Conservation (phyloP, 345 rosid genomes). For the Mallotus nudiflorus region DNA sequence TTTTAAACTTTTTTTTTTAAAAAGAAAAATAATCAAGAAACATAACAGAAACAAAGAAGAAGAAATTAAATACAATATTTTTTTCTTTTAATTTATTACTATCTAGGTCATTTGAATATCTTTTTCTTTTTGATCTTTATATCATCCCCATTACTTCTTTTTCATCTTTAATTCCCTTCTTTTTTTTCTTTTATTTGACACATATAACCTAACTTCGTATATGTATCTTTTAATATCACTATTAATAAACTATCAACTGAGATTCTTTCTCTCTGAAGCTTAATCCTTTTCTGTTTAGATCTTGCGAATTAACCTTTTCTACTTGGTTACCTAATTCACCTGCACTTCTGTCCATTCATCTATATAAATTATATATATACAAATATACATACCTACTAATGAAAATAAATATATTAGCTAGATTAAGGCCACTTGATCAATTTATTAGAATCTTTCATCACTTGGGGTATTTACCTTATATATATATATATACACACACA, state of each 20-base stretch:
- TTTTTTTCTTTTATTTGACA: background rate
- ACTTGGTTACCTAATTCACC: slow-evolving; percentile 41
- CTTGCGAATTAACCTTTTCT: slow-evolving; percentile 34
- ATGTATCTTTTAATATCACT: no score
- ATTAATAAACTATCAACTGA: slow-evolving; percentile 28
- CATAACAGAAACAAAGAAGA: no score
- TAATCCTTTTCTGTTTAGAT: slow-evolving; percentile 36
- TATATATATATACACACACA: no score
- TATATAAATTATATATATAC: no score
- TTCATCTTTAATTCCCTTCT: background rate
- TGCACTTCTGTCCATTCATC: slow-evolving; percentile 37
- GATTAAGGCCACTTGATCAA: background rate
- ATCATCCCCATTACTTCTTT: slow-evolving; percentile 12
- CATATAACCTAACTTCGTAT: no score
- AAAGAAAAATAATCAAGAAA: no score
- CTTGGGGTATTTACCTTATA: background rate
- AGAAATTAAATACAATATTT: background rate
- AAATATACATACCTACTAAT: no score
- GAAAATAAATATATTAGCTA: no score
- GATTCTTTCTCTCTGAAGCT: slow-evolving; percentile 31
- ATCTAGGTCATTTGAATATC: no score
- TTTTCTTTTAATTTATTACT: no score
- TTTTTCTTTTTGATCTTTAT: no score
- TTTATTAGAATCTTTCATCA: background rate
- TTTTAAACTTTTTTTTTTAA: background rate